Conservation (phyloP, 306 rosid species). For the Senna tora region DNA sequence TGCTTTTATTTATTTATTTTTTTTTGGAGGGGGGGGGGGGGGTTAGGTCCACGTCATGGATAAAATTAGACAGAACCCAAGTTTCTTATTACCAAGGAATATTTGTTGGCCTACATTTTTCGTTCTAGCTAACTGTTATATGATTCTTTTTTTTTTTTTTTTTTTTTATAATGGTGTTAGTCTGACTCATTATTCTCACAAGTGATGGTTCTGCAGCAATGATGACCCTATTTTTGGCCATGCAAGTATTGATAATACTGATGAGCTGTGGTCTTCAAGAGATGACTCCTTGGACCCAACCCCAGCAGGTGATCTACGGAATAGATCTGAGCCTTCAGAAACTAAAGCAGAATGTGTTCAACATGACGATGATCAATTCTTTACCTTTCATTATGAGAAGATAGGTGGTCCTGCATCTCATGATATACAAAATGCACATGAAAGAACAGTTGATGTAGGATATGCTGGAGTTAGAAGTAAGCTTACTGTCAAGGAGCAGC, state of each 20-base stretch:
- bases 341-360: conserved; percentile 57
- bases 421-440: conserved; percentile 48
- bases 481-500: conserved; percentile 44
- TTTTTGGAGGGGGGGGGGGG: no score
- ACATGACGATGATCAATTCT: conserved; percentile 49
- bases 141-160: not conserved
- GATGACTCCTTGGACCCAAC: conserved; percentile 52
- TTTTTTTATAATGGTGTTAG: conserved; percentile 32
- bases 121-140: conserved; percentile 7
- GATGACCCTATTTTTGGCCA: conserved; percentile 76
- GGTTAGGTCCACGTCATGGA: conserved; percentile 21
- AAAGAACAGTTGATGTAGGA: conserved; percentile 45
- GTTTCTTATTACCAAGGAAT: conserved; percentile 29
- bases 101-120: conserved; percentile 8
- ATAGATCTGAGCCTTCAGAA: conserved; percentile 49
- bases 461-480: conserved; percentile 51
- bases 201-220: conserved; percentile 83
- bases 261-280: conserved; percentile 77
- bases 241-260: conserved; percentile 61
- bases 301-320: conserved; percentile 44
- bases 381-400: conserved; percentile 47
- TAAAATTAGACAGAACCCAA: conserved; percentile 14
- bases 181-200: conserved; percentile 71
- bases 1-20: not conserved
- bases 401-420: conserved; percentile 45